Evolutionary conservation across 768 basidiomycete genomes (phyloP).

Genomic region (Phanerochaete sordida): DNA sequence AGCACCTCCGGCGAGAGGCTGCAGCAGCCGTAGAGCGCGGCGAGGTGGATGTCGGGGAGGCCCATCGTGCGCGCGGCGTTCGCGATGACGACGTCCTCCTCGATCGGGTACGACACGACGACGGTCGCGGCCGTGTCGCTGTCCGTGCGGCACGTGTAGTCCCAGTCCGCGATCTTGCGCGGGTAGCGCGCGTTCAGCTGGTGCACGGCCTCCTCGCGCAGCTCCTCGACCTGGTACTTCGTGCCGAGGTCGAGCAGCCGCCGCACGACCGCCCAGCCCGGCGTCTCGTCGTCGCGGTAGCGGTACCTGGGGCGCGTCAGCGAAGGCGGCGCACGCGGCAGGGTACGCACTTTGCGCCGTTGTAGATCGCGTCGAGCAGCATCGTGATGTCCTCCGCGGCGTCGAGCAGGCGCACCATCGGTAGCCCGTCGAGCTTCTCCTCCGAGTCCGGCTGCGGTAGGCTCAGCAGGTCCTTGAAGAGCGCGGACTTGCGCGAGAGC

Average conservation of each 20-base stretch:
- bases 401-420: conserved; percentile 4
- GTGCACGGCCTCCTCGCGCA: conserved; percentile 8
- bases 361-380: conserved; percentile 7
- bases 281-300: conserved; percentile 2
- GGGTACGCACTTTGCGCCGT: background rate
- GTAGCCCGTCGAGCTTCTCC: conserved; percentile 8
- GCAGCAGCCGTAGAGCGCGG: conserved; percentile 12
- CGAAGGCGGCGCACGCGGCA: background rate
- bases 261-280: background rate
- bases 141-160: conserved; percentile 9
- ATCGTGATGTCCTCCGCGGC: background rate
- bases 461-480: conserved; percentile 10
- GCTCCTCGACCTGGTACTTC: conserved; percentile 11
- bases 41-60: conserved; percentile 9
- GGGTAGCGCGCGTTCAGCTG: conserved; percentile 10
- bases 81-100: conserved; percentile 6
- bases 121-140: conserved; percentile 3
- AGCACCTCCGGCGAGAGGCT: conserved; percentile 5
- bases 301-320: background rate
- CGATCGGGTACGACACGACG: conserved; percentile 10
- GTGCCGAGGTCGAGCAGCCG: conserved; percentile 5
- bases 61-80: conserved; percentile 5
- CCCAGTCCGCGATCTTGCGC: conserved; percentile 3
- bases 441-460: conserved; percentile 6
- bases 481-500: conserved; percentile 5